A percentile compares a stretch with the other conserved stretches of the same genome.
phyloP scores from a whole-genome alignment of 2,329 filamentous ascomycete species.

The Pseudogymnoascus sp. region DNA sequence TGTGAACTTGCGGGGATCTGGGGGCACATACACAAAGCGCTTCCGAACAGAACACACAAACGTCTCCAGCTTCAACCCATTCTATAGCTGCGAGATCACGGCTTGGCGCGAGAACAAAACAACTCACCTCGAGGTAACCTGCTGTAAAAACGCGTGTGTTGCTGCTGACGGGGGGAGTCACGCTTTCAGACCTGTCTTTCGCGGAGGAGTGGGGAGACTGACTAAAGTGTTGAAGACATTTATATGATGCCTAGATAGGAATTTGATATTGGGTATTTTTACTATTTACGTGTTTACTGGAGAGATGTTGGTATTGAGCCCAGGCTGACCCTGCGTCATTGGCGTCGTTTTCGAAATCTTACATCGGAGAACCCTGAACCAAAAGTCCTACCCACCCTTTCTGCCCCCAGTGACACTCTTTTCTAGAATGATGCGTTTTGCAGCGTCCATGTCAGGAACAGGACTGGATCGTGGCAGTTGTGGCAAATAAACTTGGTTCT shows the following conservation, averaged over 20 bases:
- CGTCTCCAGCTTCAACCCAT: slow-evolving; percentile 33
- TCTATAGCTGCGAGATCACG: slow-evolving; percentile 43
- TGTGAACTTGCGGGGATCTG: not conserved
- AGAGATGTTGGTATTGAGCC: not conserved
- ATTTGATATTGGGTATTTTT: no score
- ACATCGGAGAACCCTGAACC: no score
- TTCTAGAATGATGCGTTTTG: not conserved
- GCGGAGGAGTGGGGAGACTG: slow-evolving; percentile 41
- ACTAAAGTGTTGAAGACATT: slow-evolving; percentile 49
- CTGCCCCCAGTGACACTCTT: not conserved
- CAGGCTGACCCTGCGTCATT: not conserved
- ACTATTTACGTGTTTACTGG: not conserved
- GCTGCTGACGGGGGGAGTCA: slow-evolving; percentile 22
- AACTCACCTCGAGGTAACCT: slow-evolving; percentile 10
- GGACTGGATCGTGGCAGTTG: not conserved
- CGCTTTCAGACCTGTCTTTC: slow-evolving; percentile 45
- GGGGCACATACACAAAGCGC: slow-evolving; percentile 29
- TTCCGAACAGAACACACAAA: slow-evolving; percentile 42
- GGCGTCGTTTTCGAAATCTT: not conserved
- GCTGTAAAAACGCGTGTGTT: not conserved
- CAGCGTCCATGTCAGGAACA: not conserved
- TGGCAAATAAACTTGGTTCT: not conserved
- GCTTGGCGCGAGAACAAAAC: slow-evolving; percentile 41
- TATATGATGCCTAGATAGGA: no score
- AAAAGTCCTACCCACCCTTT: no score